Evolutionary conservation across 108 stramenopile species (phyloP), one percentile per base, ranked within the genome.

Genomic region (Cyclotella baltica): DNA sequence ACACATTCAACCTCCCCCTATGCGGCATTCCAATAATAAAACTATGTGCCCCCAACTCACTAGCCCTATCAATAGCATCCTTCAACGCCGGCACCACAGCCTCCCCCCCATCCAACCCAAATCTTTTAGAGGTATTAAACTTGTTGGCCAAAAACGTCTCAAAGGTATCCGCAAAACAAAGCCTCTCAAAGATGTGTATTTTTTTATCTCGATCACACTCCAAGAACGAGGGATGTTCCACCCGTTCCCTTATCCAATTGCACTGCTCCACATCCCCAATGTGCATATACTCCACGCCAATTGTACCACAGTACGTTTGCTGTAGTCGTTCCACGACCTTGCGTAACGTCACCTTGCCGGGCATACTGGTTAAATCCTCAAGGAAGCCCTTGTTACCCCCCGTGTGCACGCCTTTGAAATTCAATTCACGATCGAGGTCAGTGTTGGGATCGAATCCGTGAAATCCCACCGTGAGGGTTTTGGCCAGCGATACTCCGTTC

Each of bases 11-110:
- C 43, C 99, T 89, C 22, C 99, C 99, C 35, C 96, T 86, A 80
- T 99, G 99, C 8, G 99, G 98, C 99, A 99, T 99, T 33, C 98
- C 99, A 73, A 99, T 93, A 57, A 98, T 96, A 74, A 99, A 97
- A 58, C 91, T 89, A 75, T 96, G 92, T 40, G 98, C 96, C 31
- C 99, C 99, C 43, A 98, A 76, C 72, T 97, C 96, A 47, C 85
- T 83, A n/a, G 97, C 98, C 27, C 94, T 86, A 77, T 99, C 98
- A 75, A 99, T 94, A 64, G 96, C 97, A 74, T 87, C 89, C 93
- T 98, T 98, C 50, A 98, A 69, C 29, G 94, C 99, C 31, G 98
- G 97, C 18, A 99, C 94, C 68, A 98, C 90, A 28, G 97, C 87
- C 88, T 99, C 99, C 30, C 96, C 97, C 15, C 96, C 97, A 87